Evolutionary conservation across 306 rosid species (phyloP), one percentile per base, ranked within the genome.

Genomic region (Cyamopsis tetragonoloba): DNA sequence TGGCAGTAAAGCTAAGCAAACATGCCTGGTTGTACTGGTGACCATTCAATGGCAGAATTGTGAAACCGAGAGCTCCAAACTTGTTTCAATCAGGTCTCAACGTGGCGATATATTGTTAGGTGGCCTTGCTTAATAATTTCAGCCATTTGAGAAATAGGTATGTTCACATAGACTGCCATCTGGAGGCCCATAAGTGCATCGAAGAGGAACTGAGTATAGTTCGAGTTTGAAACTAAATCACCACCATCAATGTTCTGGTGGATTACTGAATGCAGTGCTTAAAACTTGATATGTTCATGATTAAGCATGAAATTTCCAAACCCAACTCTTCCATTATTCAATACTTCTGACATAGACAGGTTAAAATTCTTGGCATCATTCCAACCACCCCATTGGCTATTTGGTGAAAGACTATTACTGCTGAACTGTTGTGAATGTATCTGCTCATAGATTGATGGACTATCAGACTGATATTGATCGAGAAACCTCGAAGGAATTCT

Each of bases 371-470:
- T 76, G 43, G 66, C 46, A 69, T 82, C 77, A 67, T 76, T 77
- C 87, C 84, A 75, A 68, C 58, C 62, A 53, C 67, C 72, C 62
- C 81, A 68, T 39, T 51, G 81, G 75, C 66, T 62, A 74, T 71
- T 74, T 66, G 86, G 59, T 17, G 73, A 9, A 6, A 60, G 68
- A 58, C 26, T 24, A 78, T 75, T 70, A 61, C 61, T 31, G 43
- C 43, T 37, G 56, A 64, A 41, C 72, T 66, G 79, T 44, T 78
- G 86, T 47, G 82, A 66, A 70, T 67, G 74, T 30, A 83, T 12
- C 31, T 63, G 84, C 13, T 49, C 74, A 5, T 62, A 82, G 18
- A 73, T 49, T 43, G 84, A 49, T 54, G 79, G 73, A 68, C 64
- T 72, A 68, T 51, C 73, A 15, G 78, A 72, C 28, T 77, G 82